Evolutionary conservation across 148 eudicot species (phyloP).

Genomic region (Cornus suecica): DNA sequence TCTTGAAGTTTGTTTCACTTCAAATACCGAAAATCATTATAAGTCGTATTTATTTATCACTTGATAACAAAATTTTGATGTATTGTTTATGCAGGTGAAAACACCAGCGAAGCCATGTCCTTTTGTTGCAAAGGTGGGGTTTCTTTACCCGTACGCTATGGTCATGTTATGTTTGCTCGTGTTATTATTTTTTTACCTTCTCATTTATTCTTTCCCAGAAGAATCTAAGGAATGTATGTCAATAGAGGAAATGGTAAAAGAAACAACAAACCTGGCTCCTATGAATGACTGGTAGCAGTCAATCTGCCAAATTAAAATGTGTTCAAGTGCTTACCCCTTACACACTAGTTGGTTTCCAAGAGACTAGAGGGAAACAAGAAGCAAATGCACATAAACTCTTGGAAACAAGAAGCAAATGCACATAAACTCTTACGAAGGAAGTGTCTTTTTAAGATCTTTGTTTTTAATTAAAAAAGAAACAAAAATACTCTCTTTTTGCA

Average conservation of each 20-base stretch:
- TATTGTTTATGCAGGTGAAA: conserved; percentile 52
- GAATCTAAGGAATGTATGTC: not conserved
- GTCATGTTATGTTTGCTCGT: not conserved
- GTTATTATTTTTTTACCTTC: not conserved
- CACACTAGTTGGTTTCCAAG: not conserved
- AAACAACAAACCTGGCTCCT: not conserved
- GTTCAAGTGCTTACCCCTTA: not conserved
- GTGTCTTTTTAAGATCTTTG: not conserved
- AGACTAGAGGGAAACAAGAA: not conserved
- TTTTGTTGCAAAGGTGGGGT: conserved; percentile 65
- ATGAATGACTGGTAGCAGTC: not conserved
- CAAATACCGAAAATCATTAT: not conserved
- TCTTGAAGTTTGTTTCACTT: not conserved
- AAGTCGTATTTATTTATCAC: not conserved
- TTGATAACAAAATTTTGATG: conserved; percentile 7
- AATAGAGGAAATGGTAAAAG: not conserved
- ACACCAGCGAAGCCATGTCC: conserved; percentile 44
- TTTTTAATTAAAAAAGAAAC: too few species aligned
- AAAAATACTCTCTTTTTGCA: not conserved
- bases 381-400: not conserved
- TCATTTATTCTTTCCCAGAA: not conserved
- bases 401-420: not conserved
- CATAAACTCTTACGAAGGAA: not conserved
- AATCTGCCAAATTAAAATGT: not conserved
- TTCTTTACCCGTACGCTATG: not conserved